These are phyloP conservation scores for Brettanomyces sp. DNA, from an alignment of 805 yeast genomes.

Conservation along the genomic window DNA sequence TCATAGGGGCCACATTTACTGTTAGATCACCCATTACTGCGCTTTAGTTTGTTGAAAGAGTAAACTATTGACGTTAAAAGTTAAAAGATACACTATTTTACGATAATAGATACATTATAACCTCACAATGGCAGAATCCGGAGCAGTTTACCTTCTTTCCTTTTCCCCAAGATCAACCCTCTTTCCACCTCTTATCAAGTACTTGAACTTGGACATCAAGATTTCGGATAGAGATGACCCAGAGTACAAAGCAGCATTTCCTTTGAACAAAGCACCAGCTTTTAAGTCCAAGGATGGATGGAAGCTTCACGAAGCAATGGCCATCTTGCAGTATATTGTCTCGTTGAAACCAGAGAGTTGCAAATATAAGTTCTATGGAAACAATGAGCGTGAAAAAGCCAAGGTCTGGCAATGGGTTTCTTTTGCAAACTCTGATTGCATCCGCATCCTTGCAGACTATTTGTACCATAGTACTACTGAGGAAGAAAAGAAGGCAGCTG, in stretches of 20 bases:
- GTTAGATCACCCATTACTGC: too few relatives aligned
- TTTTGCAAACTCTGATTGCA: conserved; percentile 53
- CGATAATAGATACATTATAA: too few relatives aligned
- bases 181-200: conserved; percentile 41
- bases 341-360: conserved; percentile 25
- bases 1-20: too few relatives aligned
- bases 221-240: conserved; percentile 31
- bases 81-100: too few relatives aligned
- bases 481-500: conserved; percentile 12
- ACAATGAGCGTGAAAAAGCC: conserved; percentile 49
- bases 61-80: too few relatives aligned
- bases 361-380: conserved; percentile 36
- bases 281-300: conserved; percentile 56
- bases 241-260: conserved; percentile 42
- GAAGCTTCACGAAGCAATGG: conserved; percentile 57
- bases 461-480: neutral
- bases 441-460: neutral
- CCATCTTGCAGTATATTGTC: conserved; percentile 40
- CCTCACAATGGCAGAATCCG: conserved; percentile 12
- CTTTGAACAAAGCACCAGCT: conserved; percentile 55
- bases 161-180: conserved; percentile 26
- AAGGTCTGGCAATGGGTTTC: conserved; percentile 69
- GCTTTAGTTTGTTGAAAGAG: too few relatives aligned
- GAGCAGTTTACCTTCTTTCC: conserved; percentile 9
- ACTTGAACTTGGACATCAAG: conserved; percentile 47